Evolutionary conservation across 2,329 filamentous ascomycete genomes (phyloP), one percentile per base, ranked within the genome.

Genomic region (Verticillium alfalfae): DNA sequence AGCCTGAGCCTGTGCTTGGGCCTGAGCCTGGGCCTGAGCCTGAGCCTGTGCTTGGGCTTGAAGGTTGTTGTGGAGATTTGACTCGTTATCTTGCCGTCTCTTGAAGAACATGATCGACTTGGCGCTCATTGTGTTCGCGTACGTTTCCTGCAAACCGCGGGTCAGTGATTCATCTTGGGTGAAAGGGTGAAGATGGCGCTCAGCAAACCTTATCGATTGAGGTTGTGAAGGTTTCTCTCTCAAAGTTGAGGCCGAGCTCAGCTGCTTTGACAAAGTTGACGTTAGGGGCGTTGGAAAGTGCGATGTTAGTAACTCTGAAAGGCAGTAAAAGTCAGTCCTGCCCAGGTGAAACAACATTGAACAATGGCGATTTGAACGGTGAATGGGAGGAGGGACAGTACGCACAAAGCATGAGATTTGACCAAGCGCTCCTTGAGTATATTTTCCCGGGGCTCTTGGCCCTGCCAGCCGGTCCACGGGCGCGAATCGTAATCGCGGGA

Each of bases 61-160:
- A 61, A 85, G 69, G n/a, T 75, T 76, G 61, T 79, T 81, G 58
- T 83, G 81, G 2, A 86, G 70, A 12, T 70, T 78, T 0, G 78
- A 76, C 55, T 80, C 80, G 66, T 83, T 81, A 5, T 74, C 75
- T 65, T 85, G 79, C 45, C 84, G 80, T 65, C 78, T 81, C 62
- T 76, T 76, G 62, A 79, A 79, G 55, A 84, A 76, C 5, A 86
- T 83, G 57, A 77, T 68, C 0, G 78, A 75, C 64, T 82, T 84
- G 12, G 66, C 69, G 2, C 67, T 67, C 70, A 87, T 79, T 37
- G 75, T 72, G 58, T 77, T 73, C 16, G 86, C 82, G 66, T 87
- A 87, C 0, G 70, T 71, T 59, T 75, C 73, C 84, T 86, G 59
- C 5, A 59, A 26, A 26, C 26, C 26, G 5, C 13, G 56, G 12